Conservation (phyloP, 2,329 filamentous ascomycete genomes). For the Zalaria obscura region DNA sequence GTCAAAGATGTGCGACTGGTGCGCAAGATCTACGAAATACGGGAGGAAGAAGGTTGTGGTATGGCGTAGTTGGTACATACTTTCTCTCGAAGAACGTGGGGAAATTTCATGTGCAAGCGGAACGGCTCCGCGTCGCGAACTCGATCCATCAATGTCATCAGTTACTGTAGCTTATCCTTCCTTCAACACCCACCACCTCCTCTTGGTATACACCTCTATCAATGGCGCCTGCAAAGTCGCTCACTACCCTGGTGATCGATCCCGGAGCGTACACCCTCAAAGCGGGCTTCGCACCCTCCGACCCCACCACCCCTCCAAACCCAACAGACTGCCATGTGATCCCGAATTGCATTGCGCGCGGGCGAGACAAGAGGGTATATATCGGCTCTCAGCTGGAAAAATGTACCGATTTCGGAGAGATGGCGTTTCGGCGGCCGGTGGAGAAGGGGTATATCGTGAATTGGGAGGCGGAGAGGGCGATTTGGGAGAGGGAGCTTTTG, state of each 20-base stretch:
- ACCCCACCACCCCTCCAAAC: constrained; percentile 11
- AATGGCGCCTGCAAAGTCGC: neutral
- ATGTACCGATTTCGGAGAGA: constrained; percentile 80
- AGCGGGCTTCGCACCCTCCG: constrained; percentile 51
- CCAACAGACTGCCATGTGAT: constrained; percentile 50
- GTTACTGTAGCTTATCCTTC: neutral
- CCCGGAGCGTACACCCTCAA: constrained; percentile 90
- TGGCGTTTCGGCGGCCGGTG: constrained; percentile 73
- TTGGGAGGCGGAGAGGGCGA: constrained; percentile 90
- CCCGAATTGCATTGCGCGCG: constrained; percentile 79
- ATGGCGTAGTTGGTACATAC: no score
- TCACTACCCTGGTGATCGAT: constrained; percentile 67
- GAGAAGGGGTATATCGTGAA: constrained; percentile 93
- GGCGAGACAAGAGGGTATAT: constrained; percentile 65
- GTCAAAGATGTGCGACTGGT: no score
- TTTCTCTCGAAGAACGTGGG: no score
- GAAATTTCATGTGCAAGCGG: no score
- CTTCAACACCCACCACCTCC: neutral
- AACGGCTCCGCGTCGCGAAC: neutral
- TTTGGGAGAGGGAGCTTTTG: constrained; percentile 87
- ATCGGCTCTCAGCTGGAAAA: constrained; percentile 64
- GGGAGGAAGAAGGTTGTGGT: no score
- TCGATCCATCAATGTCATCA: neutral
- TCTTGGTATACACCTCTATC: neutral
- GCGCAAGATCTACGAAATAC: no score